phyloP scores from a whole-genome alignment of 495 filamentous ascomycete species.

The Hypoxylon crocopeplum region DNA sequence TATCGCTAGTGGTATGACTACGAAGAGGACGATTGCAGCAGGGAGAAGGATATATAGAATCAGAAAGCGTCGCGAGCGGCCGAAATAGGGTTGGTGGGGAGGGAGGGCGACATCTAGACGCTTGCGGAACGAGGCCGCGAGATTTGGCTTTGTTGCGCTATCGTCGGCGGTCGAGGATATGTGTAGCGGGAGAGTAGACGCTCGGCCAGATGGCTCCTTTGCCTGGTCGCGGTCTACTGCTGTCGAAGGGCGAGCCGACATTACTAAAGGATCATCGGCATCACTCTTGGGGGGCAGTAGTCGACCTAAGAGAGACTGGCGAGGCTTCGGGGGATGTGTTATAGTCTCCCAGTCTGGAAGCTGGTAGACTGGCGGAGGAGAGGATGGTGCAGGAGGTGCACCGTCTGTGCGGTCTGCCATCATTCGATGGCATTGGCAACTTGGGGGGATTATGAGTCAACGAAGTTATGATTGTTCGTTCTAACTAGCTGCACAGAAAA shows the following conservation, averaged over 20 bases:
- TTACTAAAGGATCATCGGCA: conserved; percentile 3
- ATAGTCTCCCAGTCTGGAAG: conserved; percentile 51
- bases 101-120: conserved; percentile 46
- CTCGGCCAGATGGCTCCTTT: conserved; percentile 15
- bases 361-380: conserved; percentile 29
- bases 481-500: too few species aligned
- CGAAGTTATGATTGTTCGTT: too few species aligned
- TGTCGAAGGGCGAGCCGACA: conserved; percentile 14
- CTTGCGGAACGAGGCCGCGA: conserved; percentile 20
- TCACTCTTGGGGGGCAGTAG: conserved; percentile 12
- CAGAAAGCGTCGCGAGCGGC: conserved; percentile 48
- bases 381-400: background rate
- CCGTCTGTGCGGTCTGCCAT: conserved; percentile 23
- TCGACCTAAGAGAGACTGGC: conserved; percentile 26
- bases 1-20: conserved; percentile 42
- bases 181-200: conserved; percentile 23
- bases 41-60: conserved; percentile 41
- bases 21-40: conserved; percentile 27
- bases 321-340: conserved; percentile 44
- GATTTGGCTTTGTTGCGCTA: background rate
- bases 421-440: conserved; percentile 6
- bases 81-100: conserved; percentile 50
- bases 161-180: background rate
- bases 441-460: too few species aligned
- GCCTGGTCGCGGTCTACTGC: conserved; percentile 3